phyloP scores from a whole-genome alignment of 2,329 filamentous ascomycete species.

The Nigrospora osmanthi region DNA sequence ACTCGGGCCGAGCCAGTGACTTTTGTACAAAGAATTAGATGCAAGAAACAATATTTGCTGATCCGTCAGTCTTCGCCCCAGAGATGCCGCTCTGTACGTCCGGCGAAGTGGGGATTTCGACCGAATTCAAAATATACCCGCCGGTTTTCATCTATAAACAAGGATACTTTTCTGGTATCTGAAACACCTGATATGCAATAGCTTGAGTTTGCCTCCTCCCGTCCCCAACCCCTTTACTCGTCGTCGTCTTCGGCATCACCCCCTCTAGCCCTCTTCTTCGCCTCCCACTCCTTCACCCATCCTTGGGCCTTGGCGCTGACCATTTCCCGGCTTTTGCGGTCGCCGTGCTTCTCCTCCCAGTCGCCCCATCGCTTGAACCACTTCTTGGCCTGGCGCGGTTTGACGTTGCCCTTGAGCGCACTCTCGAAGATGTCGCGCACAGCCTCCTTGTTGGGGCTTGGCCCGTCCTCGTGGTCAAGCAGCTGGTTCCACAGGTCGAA shows the following conservation, averaged over 20 bases:
- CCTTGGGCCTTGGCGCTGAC: slow-evolving; percentile 64
- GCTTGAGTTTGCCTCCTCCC: background rate
- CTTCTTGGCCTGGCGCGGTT: slow-evolving; percentile 73
- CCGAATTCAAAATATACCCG: too few relatives aligned
- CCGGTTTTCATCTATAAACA: too few relatives aligned
- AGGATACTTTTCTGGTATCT: background rate
- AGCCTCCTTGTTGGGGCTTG: slow-evolving; percentile 39
- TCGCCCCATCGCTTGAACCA: slow-evolving; percentile 90
- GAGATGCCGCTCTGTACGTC: too few relatives aligned
- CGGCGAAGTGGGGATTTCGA: too few relatives aligned
- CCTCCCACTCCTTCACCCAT: slow-evolving; percentile 51
- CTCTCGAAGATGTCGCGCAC: slow-evolving; percentile 78
- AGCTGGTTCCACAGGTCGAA: slow-evolving; percentile 91
- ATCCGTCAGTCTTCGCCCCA: too few relatives aligned
- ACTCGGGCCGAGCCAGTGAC: too few relatives aligned
- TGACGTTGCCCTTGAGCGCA: slow-evolving; percentile 60
- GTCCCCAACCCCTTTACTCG: background rate
- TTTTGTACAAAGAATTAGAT: too few relatives aligned
- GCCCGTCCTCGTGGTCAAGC: slow-evolving; percentile 69
- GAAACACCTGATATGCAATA: background rate
- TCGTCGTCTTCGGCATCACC: background rate
- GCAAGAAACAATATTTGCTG: too few relatives aligned
- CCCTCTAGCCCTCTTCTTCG: background rate
- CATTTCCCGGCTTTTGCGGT: slow-evolving; percentile 60
- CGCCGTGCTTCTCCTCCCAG: slow-evolving; percentile 73